Evolutionary conservation across 805 yeast species (phyloP), one percentile per base, ranked within the genome.

Genomic region (Starmera quercuum): DNA sequence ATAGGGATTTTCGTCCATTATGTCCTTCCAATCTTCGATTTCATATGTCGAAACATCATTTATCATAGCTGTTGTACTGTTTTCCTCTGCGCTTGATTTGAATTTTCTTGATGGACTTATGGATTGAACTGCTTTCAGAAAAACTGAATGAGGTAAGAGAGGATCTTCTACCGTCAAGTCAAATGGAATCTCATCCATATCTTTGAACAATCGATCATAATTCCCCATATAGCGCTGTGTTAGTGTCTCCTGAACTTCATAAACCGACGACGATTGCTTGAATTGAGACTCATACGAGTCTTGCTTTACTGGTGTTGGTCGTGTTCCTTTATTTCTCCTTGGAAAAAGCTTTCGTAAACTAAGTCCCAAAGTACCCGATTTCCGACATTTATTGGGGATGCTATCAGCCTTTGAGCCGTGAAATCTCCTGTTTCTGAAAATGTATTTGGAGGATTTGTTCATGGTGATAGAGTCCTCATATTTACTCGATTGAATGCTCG

Each of bases 121-220:
- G 1, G 41, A 26, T 10, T 36, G 42, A 9, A 45, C 26, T 11
- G 32, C 31, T 20, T 39, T 41, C 9, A 36, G 18, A 4, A 49
- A 32, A 5, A 46, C 8, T 3, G 40, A 31, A 5, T 20, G 6
- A 4, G 20, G 20, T 5, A n/a, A 17, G n/a, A 16, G 20, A 26
- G 9, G 16, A 6, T 40, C 41, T 20, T 41, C 42, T 11, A 41
- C 22, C 0, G 38, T 29, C 15, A 51, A 37, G 14, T 41, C 44
- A 20, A 50, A 49, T 6, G 56, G 53, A 5, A 48, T 41, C 1
- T 39, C 35, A n/a, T 51, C 51, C 35, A 51, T 31, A 26, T 51
- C 56, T 4, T 37, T 38, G 29, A 46, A 35, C 27, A 51, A 32
- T 11, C 20, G 39, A 8, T 46, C 47, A 33, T 45, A 49, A 22